These are phyloP conservation scores for Verticillium albo-atrum DNA, from an alignment of 2,329 filamentous ascomycete genomes.

Conservation along the genomic window DNA sequence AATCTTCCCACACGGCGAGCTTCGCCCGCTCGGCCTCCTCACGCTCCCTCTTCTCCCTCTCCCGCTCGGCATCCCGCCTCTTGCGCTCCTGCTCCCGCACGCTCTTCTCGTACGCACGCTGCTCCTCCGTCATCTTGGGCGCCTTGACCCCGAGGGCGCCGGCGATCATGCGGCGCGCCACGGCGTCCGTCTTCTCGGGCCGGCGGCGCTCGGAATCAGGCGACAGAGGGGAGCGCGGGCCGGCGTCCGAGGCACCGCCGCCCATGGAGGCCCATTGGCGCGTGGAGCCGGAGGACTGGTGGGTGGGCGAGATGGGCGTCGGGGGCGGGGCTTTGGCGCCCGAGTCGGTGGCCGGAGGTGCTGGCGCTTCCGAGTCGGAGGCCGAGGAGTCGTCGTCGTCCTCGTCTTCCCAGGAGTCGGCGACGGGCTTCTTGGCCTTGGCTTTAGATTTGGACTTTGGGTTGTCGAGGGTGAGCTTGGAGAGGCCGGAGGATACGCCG, in stretches of 20 bases:
- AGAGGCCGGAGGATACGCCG: conserved; percentile 23
- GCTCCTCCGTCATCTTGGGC: conserved; percentile 81
- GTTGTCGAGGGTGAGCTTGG: conserved; percentile 24
- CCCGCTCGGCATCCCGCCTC: conserved; percentile 67
- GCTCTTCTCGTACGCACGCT: conserved; percentile 78
- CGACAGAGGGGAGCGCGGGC: conserved; percentile 1
- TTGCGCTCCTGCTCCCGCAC: conserved; percentile 81
- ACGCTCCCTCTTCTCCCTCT: conserved; percentile 54
- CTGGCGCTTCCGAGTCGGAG: conserved; percentile 18
- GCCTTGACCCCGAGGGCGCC: conserved; percentile 78
- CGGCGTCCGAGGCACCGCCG: conserved; percentile 11
- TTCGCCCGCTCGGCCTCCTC: conserved; percentile 72
- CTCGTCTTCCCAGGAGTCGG: conserved; percentile 55
- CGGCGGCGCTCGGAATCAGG: conserved; percentile 29
- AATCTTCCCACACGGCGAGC: conserved; percentile 82
- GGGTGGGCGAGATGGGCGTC: conserved; percentile 57
- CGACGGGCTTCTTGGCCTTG: conserved; percentile 24
- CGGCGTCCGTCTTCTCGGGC: conserved; percentile 91
- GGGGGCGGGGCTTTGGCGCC: conserved; percentile 56
- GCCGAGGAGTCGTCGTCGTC: conserved; percentile 32
- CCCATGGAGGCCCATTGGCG: conserved; percentile 6
- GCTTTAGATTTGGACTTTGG: conserved; percentile 13
- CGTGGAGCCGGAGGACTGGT: conserved; percentile 4
- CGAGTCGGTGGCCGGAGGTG: conserved; percentile 12
- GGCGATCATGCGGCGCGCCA: conserved; percentile 85